Percentiles rank a stretch among this genome's conserved stretches.
Evolutionary conservation across 169 alveolate genomes (phyloP).

Genomic region (Cryptosporidium felis): DNA sequence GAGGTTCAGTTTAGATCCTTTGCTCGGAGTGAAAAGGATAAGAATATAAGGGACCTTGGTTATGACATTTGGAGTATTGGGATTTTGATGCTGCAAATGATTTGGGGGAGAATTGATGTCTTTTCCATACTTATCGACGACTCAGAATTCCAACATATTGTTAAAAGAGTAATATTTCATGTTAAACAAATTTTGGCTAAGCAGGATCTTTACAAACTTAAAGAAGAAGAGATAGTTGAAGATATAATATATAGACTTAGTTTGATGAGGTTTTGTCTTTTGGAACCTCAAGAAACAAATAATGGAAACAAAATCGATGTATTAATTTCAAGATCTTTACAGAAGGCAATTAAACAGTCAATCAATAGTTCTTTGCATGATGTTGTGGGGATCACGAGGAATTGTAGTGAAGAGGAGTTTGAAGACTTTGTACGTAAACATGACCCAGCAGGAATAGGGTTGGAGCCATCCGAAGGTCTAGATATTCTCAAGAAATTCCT

Average conservation of each 20-base stretch:
- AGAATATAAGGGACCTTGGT: background rate
- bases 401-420: slow-evolving; percentile 1
- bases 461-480: background rate
- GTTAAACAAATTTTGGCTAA: background rate
- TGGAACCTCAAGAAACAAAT: background rate
- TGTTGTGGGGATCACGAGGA: slow-evolving; percentile 14
- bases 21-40: background rate
- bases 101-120: slow-evolving; percentile 52
- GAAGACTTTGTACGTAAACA: slow-evolving; percentile 2
- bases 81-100: slow-evolving; percentile 42
- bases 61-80: slow-evolving; percentile 65
- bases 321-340: background rate
- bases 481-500: slow-evolving; percentile 4
- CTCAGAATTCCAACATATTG: slow-evolving; percentile 56
- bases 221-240: background rate
- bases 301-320: slow-evolving; percentile 1
- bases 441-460: slow-evolving; percentile 51
- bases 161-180: background rate
- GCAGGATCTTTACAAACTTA: background rate
- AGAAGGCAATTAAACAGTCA: background rate
- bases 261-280: slow-evolving; percentile 47
- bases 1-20: slow-evolving; percentile 65
- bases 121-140: slow-evolving; percentile 54
- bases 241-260: slow-evolving; percentile 57
- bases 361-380: slow-evolving; percentile 4